Conservation (phyloP, 2,329 filamentous ascomycete species). For the Exutisphaerella laricina region DNA sequence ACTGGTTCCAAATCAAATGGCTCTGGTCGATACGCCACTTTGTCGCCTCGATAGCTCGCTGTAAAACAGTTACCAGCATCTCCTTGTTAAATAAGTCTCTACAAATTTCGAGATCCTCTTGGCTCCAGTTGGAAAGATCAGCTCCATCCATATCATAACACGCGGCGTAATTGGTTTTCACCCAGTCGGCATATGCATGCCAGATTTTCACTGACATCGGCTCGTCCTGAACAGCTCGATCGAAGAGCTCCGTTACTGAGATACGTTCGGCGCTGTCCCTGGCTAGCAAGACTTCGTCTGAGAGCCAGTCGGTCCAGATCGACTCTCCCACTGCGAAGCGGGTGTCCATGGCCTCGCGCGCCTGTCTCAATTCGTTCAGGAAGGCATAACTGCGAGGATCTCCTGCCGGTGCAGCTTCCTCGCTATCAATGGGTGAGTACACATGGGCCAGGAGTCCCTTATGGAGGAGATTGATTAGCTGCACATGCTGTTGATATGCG, state of each 20-base stretch:
- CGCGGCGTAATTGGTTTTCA: constrained; percentile 64
- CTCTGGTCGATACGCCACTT: constrained; percentile 72
- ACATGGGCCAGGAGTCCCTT: constrained; percentile 43
- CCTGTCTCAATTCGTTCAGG: constrained; percentile 43
- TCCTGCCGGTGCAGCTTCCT: constrained; percentile 14
- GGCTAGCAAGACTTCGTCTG: constrained; percentile 61
- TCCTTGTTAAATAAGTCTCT: constrained; percentile 67
- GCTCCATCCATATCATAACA: constrained; percentile 54
- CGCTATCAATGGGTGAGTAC: constrained; percentile 24
- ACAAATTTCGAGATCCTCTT: constrained; percentile 64
- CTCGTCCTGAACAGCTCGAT: constrained; percentile 64
- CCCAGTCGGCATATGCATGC: constrained; percentile 72
- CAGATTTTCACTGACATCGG: constrained; percentile 68
- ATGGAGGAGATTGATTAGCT: constrained; percentile 45
- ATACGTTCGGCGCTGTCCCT: constrained; percentile 61
- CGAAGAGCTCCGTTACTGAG: constrained; percentile 65
- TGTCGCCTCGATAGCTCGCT: constrained; percentile 64
- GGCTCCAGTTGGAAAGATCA: constrained; percentile 44
- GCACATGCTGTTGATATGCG: constrained; percentile 45
- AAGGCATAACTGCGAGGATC: constrained; percentile 41
- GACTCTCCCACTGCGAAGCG: constrained; percentile 69
- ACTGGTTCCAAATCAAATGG: constrained; percentile 72
- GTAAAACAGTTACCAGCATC: constrained; percentile 62
- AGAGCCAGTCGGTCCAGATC: constrained; percentile 69
- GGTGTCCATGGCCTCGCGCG: constrained; percentile 55